Evolutionary conservation across 208 protist genomes (phyloP).

Genomic region (Porcisia deanei): DNA sequence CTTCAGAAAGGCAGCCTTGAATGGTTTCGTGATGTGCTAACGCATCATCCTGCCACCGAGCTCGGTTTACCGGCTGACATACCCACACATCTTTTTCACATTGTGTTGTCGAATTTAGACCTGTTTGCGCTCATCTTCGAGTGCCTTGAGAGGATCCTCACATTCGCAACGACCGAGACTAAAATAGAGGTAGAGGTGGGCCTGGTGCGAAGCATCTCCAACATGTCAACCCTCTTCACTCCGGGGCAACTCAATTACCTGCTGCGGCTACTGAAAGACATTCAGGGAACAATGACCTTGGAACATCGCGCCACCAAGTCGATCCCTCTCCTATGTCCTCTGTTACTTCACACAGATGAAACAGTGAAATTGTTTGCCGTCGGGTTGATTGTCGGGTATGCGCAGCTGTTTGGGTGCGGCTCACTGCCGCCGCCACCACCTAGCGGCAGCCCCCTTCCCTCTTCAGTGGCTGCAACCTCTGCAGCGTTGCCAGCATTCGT

Average conservation of each 20-base stretch:
- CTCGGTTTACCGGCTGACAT: conserved; percentile 24
- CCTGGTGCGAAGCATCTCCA: conserved; percentile 20
- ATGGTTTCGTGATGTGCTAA: conserved; percentile 28
- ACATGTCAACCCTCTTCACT: conserved; percentile 10
- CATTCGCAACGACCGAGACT: conserved; percentile 27
- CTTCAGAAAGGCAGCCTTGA: conserved; percentile 30
- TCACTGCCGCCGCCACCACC: background rate
- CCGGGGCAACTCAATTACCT: conserved; percentile 20
- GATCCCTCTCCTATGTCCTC: conserved; percentile 46
- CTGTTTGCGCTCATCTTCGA: conserved; percentile 26
- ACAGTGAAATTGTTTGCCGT: conserved; percentile 37
- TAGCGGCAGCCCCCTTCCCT: background rate
- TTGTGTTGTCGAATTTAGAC: conserved; percentile 16
- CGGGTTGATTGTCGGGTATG: conserved; percentile 21
- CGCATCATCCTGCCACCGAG: conserved; percentile 21
- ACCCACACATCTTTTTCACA: conserved; percentile 26
- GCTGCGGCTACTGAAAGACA: conserved; percentile 32
- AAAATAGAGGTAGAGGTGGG: conserved; percentile 30
- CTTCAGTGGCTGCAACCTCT: background rate
- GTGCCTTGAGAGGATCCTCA: conserved; percentile 42
- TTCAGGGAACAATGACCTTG: conserved; percentile 31
- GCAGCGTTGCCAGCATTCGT: background rate
- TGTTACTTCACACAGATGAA: conserved; percentile 35
- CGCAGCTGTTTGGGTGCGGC: conserved; percentile 10
- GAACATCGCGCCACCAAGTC: conserved; percentile 44